Base-by-base conservation (phyloP, 306 rosid genomes). In the Prunus davidiana region DNA sequence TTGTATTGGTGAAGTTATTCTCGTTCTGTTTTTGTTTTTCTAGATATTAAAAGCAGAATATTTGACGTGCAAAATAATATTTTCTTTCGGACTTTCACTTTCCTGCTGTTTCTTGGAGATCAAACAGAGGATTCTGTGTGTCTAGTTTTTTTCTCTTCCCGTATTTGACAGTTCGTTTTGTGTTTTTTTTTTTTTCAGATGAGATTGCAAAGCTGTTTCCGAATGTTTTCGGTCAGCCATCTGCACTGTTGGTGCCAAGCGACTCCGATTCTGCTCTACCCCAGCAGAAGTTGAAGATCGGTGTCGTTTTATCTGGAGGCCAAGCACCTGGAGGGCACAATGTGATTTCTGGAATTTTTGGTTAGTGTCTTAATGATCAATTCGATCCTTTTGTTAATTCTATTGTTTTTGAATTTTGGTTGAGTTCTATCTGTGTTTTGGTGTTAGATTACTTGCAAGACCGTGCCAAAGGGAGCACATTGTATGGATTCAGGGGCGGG, bases 291-390 rank as follows among this genome's bases (percentile, higher is more conserved):
- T 61, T 96, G 89, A 96, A 92, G 91, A 89, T 96, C 18, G 99
- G 99, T 6, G 97, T 92, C 3, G 99, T 96, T 73, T 83, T 96
- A 81, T 96, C 99, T 18, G 99, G 99, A 64, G 99, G 99, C 71
- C 98, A 92, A 70, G 98, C 99, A 66, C 99, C 99, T 0, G 99
- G 98, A 28, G 99, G 99, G 6, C 99, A 96, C 85, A 96, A 96
- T 82, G 99, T 96, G 67, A 96, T 96, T 28, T 88, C 90, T 65
- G 99, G 99, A 82, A 86, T 96, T 41, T 92, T 84, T 57, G 99
- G 99, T 96, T 76, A 72, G 76, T 60, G 27, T 81, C 49, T 66
- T 69, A n/a, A 38, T 46, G 14, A 56, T 38, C 45, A 41, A 50
- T 62, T 69, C 9, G 51, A 22, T 57, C 8, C 3, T 5, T 80